Conservation (phyloP, 2,329 filamentous ascomycete genomes). For the Fusarium sp. region DNA sequence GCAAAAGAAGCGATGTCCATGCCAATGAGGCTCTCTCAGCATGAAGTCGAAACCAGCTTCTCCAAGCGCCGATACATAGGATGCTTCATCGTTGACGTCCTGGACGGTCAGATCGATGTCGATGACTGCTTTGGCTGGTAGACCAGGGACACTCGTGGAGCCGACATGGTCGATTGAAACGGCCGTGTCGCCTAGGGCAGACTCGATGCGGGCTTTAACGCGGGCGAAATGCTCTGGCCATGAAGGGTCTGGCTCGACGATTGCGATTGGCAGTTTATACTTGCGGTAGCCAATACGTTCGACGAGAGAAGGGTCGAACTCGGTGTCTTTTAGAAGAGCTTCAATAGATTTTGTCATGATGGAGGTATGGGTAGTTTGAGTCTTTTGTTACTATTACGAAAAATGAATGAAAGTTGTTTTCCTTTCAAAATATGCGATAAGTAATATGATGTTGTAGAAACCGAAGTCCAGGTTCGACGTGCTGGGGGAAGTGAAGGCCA, state of each 20-base stretch:
- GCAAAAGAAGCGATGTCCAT: constrained; percentile 63
- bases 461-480: too few relatives aligned
- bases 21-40: constrained; percentile 61
- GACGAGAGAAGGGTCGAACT: constrained; percentile 38
- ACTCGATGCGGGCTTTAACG: constrained; percentile 52
- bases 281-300: constrained; percentile 49
- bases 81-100: constrained; percentile 56
- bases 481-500: too few relatives aligned
- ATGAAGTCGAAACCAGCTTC: constrained; percentile 61
- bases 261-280: constrained; percentile 43
- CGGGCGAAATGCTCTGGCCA: constrained; percentile 55
- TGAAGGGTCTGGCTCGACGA: constrained; percentile 54
- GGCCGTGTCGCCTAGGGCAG: constrained; percentile 54
- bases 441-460: background rate
- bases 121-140: constrained; percentile 66
- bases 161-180: constrained; percentile 61
- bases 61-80: constrained; percentile 61
- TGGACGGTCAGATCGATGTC: constrained; percentile 65
- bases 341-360: constrained; percentile 43
- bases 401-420: background rate
- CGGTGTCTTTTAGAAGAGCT: constrained; percentile 48
- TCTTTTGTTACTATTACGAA: background rate
- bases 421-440: background rate
- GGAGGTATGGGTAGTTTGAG: background rate
- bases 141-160: constrained; percentile 63